Evolutionary conservation across 2,329 filamentous ascomycete genomes (phyloP), one percentile per base, ranked within the genome.

Genomic region (Hymenoscyphus fraxineus): DNA sequence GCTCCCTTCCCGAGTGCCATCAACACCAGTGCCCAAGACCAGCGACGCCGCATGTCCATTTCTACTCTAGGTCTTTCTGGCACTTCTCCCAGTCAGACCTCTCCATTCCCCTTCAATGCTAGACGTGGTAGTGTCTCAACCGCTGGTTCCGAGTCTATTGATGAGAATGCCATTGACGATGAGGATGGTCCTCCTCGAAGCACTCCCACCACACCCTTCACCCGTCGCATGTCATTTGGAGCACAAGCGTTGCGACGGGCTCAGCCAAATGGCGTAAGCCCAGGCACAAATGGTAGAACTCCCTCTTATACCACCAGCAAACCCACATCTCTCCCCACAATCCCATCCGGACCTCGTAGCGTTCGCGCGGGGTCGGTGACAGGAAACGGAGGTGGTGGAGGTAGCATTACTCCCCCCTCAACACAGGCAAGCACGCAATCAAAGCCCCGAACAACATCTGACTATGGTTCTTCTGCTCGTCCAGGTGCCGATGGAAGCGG

Each of bases 191-290:
- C 78, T 64, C 75, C 80, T 47, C 84, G 82, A 73, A 85, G 84
- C 70, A 82, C 84, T 16, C 88, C 91, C 40, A 84, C 81, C 61
- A 91, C 90, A 13, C 91, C 93, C 40, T 94, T 93, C 75, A 85
- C 85, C 65, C 89, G 93, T 71, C 90, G 93, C 65, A 88, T 97
- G 81, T 97, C 93, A 78, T 96, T 97, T 74, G 93, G 94, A 66
- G 89, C 90, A 66, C 87, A 92, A 76, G 91, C 91, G 69, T 71
- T 74, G 70, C 72, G 67, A 44, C 73, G 74, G 67, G 73, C 74
- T 68, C 74, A 72, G 71, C 75, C 71, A 71, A 75, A 69, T 72
- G 69, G 70, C 51, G 74, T 73, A 58, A 73, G 67, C 32, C 39
- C 62, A 58, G 58, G 62, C 32, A 60, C 62, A 59, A 64, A 60